Base-by-base conservation (phyloP, 306 rosid genomes). In the Quercus parvula region DNA sequence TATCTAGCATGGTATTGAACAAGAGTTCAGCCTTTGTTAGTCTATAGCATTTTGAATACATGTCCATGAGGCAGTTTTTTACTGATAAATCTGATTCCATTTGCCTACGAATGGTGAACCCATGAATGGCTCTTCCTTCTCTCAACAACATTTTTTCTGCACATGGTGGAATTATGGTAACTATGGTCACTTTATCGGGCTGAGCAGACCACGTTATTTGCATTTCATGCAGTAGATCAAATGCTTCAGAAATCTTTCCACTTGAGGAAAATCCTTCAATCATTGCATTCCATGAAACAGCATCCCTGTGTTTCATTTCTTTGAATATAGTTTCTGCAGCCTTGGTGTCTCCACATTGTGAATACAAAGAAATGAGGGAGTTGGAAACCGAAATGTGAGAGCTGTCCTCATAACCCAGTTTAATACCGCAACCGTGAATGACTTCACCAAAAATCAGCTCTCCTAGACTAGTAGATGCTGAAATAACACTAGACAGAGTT, bases 261-360 rank as follows among this genome's bases (percentile, higher is more conserved):
- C 70, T 88, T 41, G 87, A 83, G 81, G 86, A 86, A 86, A 61
- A 81, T 70, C 89, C 90, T 81, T 85, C 90, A 71, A 84, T 73
- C 87, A 89, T 83, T 75, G 90, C 86, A 81, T 89, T 89, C 89
- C 90, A 84, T 22, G 88, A 87, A 83, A 89, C 85, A 28, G 76
- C 74, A 70, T 87, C 92, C 74, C 66, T 78, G 58, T 69, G 18
- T 54, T 41, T 67, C 49, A 84, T 88, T 79, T 77, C 89, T 77
- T 86, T 77, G 75, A 83, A 88, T 25, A 85, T 75, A n/a, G 56
- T 81, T 79, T 81, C 89, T 1, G 89, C 87, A n/a, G 74, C 79
- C 22, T 76, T 68, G 2, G 77, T 6, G 30, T 63, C 85, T 71
- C 81, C 89, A 61, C 82, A 76, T 52, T 81, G 83, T 46, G 86